phyloP scores from a whole-genome alignment of 2,329 filamentous ascomycete genomes.

The Trichoderma pleuroti region DNA sequence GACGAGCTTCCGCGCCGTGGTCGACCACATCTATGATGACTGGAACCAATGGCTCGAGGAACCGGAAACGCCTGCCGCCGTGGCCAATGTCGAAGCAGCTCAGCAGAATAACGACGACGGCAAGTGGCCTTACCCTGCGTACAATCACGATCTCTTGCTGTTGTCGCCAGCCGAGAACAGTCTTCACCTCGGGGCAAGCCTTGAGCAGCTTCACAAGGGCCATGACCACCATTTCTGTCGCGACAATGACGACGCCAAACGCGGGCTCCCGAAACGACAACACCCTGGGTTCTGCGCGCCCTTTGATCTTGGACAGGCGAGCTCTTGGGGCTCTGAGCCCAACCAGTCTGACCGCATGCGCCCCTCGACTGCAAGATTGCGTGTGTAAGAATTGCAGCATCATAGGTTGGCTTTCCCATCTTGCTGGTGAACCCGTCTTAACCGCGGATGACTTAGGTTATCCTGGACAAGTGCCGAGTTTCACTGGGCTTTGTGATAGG shows the following conservation, averaged over 20 bases:
- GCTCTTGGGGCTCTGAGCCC: background rate
- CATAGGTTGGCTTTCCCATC: conserved; percentile 15
- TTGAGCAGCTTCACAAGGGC: background rate
- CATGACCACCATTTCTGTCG: background rate
- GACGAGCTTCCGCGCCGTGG: background rate
- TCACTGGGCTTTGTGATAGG: background rate
- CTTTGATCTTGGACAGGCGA: background rate
- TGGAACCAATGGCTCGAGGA: background rate
- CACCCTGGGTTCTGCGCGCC: background rate
- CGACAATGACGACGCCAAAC: background rate
- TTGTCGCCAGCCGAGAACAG: background rate
- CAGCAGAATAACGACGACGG: background rate
- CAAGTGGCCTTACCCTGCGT: background rate
- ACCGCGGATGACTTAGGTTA: conserved; percentile 20
- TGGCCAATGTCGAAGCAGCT: background rate
- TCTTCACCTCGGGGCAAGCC: background rate
- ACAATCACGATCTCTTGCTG: background rate
- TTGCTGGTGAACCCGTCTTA: background rate
- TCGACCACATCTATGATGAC: background rate
- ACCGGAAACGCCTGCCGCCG: background rate
- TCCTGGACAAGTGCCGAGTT: background rate
- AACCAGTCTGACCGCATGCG: background rate
- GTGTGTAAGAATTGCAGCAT: conserved; percentile 19
- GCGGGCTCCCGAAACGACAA: background rate
- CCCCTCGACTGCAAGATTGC: conserved; percentile 1